phyloP scores from a whole-genome alignment of 2,329 filamentous ascomycete species.

The Epicoccum sorghinum region DNA sequence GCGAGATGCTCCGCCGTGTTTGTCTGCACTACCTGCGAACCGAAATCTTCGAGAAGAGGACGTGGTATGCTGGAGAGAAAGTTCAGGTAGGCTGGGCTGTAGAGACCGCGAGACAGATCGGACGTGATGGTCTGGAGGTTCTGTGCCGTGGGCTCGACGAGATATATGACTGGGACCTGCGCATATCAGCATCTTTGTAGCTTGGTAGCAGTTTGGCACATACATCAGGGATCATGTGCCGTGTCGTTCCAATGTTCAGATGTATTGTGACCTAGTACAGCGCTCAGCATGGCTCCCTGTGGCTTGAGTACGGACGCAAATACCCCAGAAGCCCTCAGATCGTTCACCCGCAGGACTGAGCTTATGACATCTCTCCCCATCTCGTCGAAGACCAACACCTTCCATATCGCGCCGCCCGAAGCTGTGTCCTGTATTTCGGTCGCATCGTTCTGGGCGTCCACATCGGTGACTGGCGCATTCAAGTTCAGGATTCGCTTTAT shows the following conservation, averaged over 20 bases:
- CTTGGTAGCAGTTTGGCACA: background rate
- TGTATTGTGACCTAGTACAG: slow-evolving; percentile 58
- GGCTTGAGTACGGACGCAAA: background rate
- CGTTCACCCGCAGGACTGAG: slow-evolving; percentile 91
- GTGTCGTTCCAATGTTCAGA: slow-evolving; percentile 73
- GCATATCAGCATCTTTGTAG: slow-evolving; percentile 15
- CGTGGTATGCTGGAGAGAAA: slow-evolving; percentile 93
- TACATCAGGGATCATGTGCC: slow-evolving; percentile 94
- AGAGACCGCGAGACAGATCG: slow-evolving; percentile 86
- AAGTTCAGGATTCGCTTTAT: slow-evolving; percentile 96
- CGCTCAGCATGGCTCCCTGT: slow-evolving; percentile 63
- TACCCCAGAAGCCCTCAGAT: slow-evolving; percentile 86
- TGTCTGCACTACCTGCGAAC: slow-evolving; percentile 80
- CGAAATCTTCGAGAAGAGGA: slow-evolving; percentile 92
- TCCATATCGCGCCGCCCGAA: slow-evolving; percentile 29
- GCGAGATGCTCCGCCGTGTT: slow-evolving; percentile 88
- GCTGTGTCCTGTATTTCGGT: slow-evolving; percentile 19
- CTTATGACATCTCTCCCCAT: slow-evolving; percentile 93
- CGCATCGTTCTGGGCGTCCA: slow-evolving; percentile 68
- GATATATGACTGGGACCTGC: slow-evolving; percentile 78
- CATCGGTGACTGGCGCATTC: slow-evolving; percentile 69
- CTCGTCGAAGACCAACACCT: slow-evolving; percentile 90
- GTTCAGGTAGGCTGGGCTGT: slow-evolving; percentile 90
- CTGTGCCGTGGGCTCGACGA: slow-evolving; percentile 83
- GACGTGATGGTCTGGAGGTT: slow-evolving; percentile 84